phyloP scores from a whole-genome alignment of 257 asterid species.

The Lavandula angustifolia region DNA sequence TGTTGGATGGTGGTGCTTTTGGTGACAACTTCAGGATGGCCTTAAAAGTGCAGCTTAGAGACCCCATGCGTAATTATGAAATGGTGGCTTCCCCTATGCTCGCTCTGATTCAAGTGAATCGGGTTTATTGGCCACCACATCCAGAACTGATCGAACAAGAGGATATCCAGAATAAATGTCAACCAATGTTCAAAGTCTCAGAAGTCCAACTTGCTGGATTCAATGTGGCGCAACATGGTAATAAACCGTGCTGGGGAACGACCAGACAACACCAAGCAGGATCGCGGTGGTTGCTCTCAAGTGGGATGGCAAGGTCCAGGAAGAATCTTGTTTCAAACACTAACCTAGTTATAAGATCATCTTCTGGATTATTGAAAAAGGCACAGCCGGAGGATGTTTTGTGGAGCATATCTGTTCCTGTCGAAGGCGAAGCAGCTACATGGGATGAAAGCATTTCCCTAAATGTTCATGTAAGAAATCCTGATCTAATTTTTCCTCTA shows the following conservation, averaged over 20 bases:
- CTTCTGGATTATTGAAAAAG: conserved; percentile 41
- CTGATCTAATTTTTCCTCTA: conserved; percentile 63
- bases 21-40: conserved; percentile 49
- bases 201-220: conserved; percentile 65
- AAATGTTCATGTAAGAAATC: conserved; percentile 68
- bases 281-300: conserved; percentile 71
- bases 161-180: conserved; percentile 1
- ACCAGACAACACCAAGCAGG: conserved; percentile 65
- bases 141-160: conserved; percentile 29
- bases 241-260: conserved; percentile 48
- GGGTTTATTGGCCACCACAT: conserved; percentile 32
- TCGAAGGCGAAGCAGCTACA: conserved; percentile 40
- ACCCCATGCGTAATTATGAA: conserved; percentile 69
- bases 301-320: conserved; percentile 53
- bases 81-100: conserved; percentile 73
- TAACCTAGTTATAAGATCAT: conserved; percentile 39
- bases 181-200: conserved; percentile 51
- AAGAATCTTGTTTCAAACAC: conserved; percentile 43
- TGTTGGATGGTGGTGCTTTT: conserved; percentile 30
- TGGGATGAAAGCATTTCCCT: conserved; percentile 54
- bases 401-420: conserved; percentile 71
- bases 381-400: conserved; percentile 40
- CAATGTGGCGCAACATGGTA: conserved; percentile 35
- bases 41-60: conserved; percentile 78
- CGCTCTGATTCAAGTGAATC: conserved; percentile 56